phyloP scores from a whole-genome alignment of 2,329 filamentous ascomycete genomes.

The Kalmusia sp. region DNA sequence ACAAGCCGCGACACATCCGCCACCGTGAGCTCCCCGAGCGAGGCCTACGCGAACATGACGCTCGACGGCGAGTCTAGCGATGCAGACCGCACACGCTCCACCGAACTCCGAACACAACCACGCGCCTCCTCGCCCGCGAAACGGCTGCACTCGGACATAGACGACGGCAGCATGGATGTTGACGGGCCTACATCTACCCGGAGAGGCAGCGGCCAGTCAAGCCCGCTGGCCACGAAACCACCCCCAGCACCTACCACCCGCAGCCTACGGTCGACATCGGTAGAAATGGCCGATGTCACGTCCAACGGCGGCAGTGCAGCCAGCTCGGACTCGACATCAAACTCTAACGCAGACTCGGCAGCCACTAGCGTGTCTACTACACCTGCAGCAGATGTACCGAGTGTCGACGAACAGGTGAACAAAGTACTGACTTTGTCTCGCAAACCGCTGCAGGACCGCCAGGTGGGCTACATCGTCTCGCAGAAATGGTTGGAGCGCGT shows the following conservation, averaged over 20 bases:
- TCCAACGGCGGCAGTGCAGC: slow-evolving; percentile 30
- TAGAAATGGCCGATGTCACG: slow-evolving; percentile 53
- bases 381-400: slow-evolving; percentile 31
- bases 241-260: slow-evolving; percentile 29
- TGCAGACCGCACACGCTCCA: slow-evolving; percentile 29
- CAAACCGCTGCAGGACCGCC: slow-evolving; percentile 69
- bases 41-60: slow-evolving; percentile 60
- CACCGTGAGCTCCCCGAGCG: slow-evolving; percentile 56
- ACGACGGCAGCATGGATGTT: slow-evolving; percentile 50
- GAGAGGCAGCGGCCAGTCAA: slow-evolving; percentile 33
- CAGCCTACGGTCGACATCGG: slow-evolving; percentile 47
- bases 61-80: slow-evolving; percentile 52
- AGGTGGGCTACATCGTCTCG: slow-evolving; percentile 80
- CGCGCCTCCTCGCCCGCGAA: slow-evolving; percentile 63
- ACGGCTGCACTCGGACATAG: slow-evolving; percentile 62
- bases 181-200: slow-evolving; percentile 26
- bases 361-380: slow-evolving; percentile 31
- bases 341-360: slow-evolving; percentile 28
- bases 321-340: slow-evolving; percentile 38
- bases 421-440: slow-evolving; percentile 70
- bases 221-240: slow-evolving; percentile 35
- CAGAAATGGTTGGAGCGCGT: slow-evolving; percentile 73
- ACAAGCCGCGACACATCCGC: slow-evolving; percentile 42
- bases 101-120: slow-evolving; percentile 32
- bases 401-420: slow-evolving; percentile 72